Conservation (phyloP, 768 basidiomycete species). For the Phylloporus scabripes region DNA sequence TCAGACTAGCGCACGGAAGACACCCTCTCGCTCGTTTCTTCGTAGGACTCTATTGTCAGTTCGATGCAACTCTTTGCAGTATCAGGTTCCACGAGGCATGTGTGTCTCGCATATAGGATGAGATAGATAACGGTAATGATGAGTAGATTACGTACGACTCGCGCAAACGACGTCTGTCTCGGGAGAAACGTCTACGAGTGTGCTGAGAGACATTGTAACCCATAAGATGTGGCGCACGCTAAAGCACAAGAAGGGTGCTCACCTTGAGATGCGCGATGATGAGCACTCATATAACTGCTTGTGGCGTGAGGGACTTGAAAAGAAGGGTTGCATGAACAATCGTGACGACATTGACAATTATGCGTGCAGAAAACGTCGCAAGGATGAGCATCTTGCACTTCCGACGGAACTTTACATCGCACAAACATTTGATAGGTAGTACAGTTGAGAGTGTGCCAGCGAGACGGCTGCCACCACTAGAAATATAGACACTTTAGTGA, state of each 20-base stretch:
- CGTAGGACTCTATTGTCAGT: conserved; percentile 6
- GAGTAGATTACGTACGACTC: conserved; percentile 11
- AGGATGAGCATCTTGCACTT: conserved; percentile 5
- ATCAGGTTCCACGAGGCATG: background rate
- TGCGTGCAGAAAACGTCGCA: conserved; percentile 11
- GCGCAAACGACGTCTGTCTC: background rate
- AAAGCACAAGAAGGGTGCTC: background rate
- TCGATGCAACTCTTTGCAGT: background rate
- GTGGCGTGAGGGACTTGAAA: background rate
- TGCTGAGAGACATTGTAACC: background rate
- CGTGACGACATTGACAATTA: conserved; percentile 13
- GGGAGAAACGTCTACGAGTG: background rate
- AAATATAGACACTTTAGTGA: background rate
- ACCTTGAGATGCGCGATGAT: conserved; percentile 15
- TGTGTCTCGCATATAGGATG: background rate
- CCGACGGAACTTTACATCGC: conserved; percentile 2
- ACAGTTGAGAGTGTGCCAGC: conserved; percentile 6
- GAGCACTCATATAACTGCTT: no score
- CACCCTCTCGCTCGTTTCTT: background rate
- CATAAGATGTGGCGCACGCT: background rate
- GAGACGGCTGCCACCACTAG: background rate
- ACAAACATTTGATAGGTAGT: conserved; percentile 5
- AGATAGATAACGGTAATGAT: conserved; percentile 10
- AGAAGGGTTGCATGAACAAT: conserved; percentile 9
- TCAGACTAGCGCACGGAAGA: background rate